These are phyloP conservation scores for Hortaea sp. DNA, from an alignment of 2,329 filamentous ascomycete species.

Conservation along the genomic window DNA sequence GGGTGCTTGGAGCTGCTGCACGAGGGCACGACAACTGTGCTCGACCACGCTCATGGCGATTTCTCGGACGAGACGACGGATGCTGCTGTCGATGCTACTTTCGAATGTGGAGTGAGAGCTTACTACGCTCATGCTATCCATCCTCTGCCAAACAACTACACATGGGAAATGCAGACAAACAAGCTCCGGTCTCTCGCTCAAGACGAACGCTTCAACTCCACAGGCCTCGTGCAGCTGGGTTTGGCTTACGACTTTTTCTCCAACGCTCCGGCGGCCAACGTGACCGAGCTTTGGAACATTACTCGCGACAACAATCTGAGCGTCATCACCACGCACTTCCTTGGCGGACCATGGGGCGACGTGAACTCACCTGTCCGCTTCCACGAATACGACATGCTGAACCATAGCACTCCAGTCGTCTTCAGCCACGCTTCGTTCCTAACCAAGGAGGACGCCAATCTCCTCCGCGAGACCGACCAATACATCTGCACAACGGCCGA, in stretches of 20 bases:
- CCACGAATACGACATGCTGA: conserved; percentile 30
- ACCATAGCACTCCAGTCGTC: conserved; percentile 39
- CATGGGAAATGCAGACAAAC: no score
- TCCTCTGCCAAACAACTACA: no score
- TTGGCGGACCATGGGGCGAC: conserved; percentile 5
- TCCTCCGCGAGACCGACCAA: conserved; percentile 42
- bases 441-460: conserved; percentile 27
- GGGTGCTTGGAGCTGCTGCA: conserved; percentile 33
- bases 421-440: conserved; percentile 44
- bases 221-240: neutral
- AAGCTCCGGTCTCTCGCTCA: neutral
- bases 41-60: conserved; percentile 29
- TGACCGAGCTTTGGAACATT: conserved; percentile 1
- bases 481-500: conserved; percentile 50
- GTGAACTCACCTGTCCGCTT: conserved; percentile 33
- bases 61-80: conserved; percentile 1
- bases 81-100: no score
- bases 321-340: conserved; percentile 34
- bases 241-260: neutral
- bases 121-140: no score
- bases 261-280: neutral
- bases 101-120: no score
- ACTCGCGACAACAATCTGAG: conserved; percentile 9
- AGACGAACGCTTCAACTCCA: conserved; percentile 4
- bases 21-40: conserved; percentile 33